Base-by-base conservation (phyloP, 2,329 filamentous ascomycete species). In the Penicillium corylophilum region DNA sequence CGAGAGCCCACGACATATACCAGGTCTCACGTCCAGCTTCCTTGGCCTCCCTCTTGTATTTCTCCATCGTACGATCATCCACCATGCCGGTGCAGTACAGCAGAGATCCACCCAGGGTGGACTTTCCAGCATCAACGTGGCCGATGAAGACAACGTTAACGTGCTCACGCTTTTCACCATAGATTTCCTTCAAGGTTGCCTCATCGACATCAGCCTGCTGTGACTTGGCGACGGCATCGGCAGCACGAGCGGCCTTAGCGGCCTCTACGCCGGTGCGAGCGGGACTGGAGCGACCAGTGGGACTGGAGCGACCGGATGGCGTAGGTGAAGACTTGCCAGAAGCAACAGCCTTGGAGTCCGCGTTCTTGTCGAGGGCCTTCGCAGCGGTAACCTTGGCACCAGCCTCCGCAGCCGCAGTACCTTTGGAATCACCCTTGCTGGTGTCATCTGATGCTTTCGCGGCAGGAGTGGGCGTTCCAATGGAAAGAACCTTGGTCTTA, bases 1-100 rank as follows among this genome's bases (percentile, higher is more conserved):
- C 94, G 64, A 99, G 83, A 55, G 92, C 95, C 94, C 95, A 99
- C 39, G 94, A 99, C 20, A 99, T 82, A 73, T 97, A 99, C 94
- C 94, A 99, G 3, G 93, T 95, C 77, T 97, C 94, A 78, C 92
- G 89, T 47, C 94, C 94, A 59, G 94, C 82, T 10, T 97, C 94
- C 79, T 96, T 97, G 45, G 94, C 93, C 67, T 99, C 95, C 64
- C 84, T 85, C 82, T 93, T 96, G 80, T 96, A 96, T 77, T 99
- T 99, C 48, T 99, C 94, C 81, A 99, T 84, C 31, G 94, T 99
- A 71, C 94, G 85, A 75, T 99, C 91, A 68, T 99, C 95, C n/a
- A 99, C 94, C 94, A 97, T 99, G 54, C 94, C 94, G 5, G 93
- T 96, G 46, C 85, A 85, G 72, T 94, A 96, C 13, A 99, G 80